Evolutionary conservation across 768 basidiomycete genomes (phyloP), one percentile per base, ranked within the genome.

Genomic region (Candolleomyces aberdarensis): DNA sequence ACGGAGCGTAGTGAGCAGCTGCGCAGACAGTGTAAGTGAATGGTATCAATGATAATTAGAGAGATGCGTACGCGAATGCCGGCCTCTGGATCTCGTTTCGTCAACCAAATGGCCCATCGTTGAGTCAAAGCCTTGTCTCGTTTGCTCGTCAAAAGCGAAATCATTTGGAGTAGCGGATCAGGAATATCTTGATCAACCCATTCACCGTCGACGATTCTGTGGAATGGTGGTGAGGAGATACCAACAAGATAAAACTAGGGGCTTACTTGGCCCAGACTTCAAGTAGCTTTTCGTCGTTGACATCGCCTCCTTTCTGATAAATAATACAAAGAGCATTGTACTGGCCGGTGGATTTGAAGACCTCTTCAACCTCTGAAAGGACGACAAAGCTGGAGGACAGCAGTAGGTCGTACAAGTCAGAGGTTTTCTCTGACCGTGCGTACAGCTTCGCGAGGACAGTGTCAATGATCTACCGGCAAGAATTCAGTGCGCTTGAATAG

Each of bases 31-130:
- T 15, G 29, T 26, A 29, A 36, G 31, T 9, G 15, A 41, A 52
- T 10, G 3, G 11, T 36, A 11, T 36, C 36, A 46, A 46, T 6
- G 19, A 13, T 6, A 5, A 43, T 15, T 31, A 11, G 36, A 32
- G 32, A 36, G 31, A 44, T 49, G 66, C 69, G 51, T 62, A 91
- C 93, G 76, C 86, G 85, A 26, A 97, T 71, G 4, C 88, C 93
- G 48, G 81, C 83, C 26, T 89, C 86, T 0, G 85, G 76, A 71
- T 92, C 86, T 41, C 81, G 80, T 64, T 81, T 83, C 2, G 86
- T 80, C 20, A 97, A 74, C 94, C 95, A 96, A 8, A 92, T 73
- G 3, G 84, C 89, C 86, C 94, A 95, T 56, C 83, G 80, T 62
- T 89, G 86, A 4, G 85, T 83, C 56, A 94, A 67, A 3, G 75